Base-by-base conservation (phyloP, 768 basidiomycete species). In the Lactarius indigo region DNA sequence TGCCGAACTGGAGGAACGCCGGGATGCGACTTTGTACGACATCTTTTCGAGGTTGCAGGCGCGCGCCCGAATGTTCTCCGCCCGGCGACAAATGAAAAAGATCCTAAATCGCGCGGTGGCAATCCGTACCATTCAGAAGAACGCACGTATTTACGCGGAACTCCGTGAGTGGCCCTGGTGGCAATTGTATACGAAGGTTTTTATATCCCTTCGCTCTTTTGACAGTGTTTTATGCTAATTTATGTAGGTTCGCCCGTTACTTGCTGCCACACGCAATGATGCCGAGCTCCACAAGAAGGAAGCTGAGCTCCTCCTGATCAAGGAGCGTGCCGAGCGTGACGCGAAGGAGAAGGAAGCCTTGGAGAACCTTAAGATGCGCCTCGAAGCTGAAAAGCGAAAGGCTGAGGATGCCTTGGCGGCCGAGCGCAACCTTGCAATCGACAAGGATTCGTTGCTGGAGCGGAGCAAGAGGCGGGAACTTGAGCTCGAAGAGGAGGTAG, bases 111-210 rank as follows among this genome's bases (percentile, higher is more conserved):
- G 97, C 56, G 94, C 95, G 1, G 81, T 89, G 47, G 95, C 97
- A 5, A 87, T 96, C 50, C 85, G 92, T 56, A 96, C 92, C 1
- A 95, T 98, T 68, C 97, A 98, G 74, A 84, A 88, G 55, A 99
- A 99, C 74, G 96, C 96, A 2, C 82, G 94, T 26, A 83, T 97
- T 26, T 98, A 98, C 74, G 88, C 89, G 8, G 89, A 93, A 63
- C 81, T 99, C 33, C 83, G 87, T 56, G 93, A 96, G 61, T 98
- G 97, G 97, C 95, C 96, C 1, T 98, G 97, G 97, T 99, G 97
- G 97, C 91, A 95, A 69, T 82, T 98, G 10, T 99, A 96, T 75
- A 94, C 94, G 2, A 96, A 96, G 81, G 94, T 87, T 68, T 42
- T 28, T 39, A 5, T 13, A 23, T 17, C 1, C 18, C 17, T 50